Percentiles rank a stretch among this genome's conserved stretches.
phyloP scores from a whole-genome alignment of 495 filamentous ascomycete genomes.

The Penicillium riverlandense region DNA sequence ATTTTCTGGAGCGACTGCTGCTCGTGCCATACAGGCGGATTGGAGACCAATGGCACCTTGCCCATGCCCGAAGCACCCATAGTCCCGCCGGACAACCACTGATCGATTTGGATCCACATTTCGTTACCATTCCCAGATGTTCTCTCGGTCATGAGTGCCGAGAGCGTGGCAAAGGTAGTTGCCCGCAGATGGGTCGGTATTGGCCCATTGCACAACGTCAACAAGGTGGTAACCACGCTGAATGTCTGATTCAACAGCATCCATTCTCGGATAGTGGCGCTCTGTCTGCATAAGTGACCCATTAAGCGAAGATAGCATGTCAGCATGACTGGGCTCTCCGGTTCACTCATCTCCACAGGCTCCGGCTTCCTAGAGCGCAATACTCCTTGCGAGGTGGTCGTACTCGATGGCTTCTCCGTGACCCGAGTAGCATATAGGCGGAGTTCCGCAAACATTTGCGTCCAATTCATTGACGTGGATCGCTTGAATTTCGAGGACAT shows the following conservation, averaged over 20 bases:
- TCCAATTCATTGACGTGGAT: constrained; percentile 78
- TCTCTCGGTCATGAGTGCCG: constrained; percentile 61
- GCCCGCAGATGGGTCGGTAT: constrained; percentile 70
- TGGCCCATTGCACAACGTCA: constrained; percentile 59
- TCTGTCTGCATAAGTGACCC: constrained; percentile 65
- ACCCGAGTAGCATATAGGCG: constrained; percentile 64
- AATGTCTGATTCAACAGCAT: constrained; percentile 57
- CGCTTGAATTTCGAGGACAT: constrained; percentile 67
- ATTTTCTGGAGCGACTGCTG: constrained; percentile 50
- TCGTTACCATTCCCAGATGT: constrained; percentile 47
- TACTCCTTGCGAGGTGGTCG: constrained; percentile 42
- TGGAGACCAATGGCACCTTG: constrained; percentile 31
- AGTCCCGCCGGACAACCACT: constrained; percentile 56
- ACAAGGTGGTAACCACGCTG: constrained; percentile 56
- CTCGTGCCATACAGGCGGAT: constrained; percentile 41
- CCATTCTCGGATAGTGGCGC: constrained; percentile 58
- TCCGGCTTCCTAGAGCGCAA: constrained; percentile 57
- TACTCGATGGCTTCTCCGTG: constrained; percentile 49
- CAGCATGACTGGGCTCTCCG: constrained; percentile 84
- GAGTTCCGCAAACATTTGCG: constrained; percentile 85
- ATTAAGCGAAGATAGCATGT: constrained; percentile 88
- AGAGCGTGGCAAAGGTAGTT: constrained; percentile 62
- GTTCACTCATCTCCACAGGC: constrained; percentile 62
- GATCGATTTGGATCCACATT: constrained; percentile 67
- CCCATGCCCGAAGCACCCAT: constrained; percentile 27